Evolutionary conservation across 2,329 filamentous ascomycete species (phyloP).

Genomic region (Macroventuria anomochaeta): DNA sequence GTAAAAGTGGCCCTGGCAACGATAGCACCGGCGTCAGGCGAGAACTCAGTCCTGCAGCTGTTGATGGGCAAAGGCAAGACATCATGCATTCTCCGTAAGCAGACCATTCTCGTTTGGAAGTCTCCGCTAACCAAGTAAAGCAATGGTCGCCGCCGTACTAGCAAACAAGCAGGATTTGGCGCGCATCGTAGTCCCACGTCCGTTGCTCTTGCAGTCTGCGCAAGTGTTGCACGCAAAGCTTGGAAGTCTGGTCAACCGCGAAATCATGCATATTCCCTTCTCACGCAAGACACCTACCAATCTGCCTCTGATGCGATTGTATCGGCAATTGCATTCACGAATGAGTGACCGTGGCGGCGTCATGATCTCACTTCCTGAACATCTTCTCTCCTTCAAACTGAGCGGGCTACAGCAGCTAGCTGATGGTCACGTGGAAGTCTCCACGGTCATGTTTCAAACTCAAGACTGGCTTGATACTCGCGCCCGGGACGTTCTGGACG

Average conservation of each 20-base stretch:
- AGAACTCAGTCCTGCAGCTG: conserved; percentile 69
- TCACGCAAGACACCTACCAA: conserved; percentile 58
- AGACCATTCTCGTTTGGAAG: conserved; percentile 51
- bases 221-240: conserved; percentile 63
- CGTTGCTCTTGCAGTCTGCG: conserved; percentile 64
- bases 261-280: conserved; percentile 64
- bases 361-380: conserved; percentile 67
- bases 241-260: conserved; percentile 61
- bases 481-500: conserved; percentile 69
- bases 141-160: conserved; percentile 62
- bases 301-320: conserved; percentile 36
- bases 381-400: conserved; percentile 69
- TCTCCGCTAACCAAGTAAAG: conserved; percentile 50
- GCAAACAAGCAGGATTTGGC: conserved; percentile 53
- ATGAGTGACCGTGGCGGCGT: conserved; percentile 57
- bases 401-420: conserved; percentile 65
- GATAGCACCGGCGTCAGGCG: conserved; percentile 58
- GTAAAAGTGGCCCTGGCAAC: conserved; percentile 68
- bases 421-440: conserved; percentile 53
- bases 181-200: conserved; percentile 63
- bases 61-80: conserved; percentile 73
- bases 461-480: conserved; percentile 59
- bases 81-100: conserved; percentile 62
- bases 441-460: conserved; percentile 57
- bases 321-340: conserved; percentile 51